Conservation (phyloP, 83 land plant genomes). For the Picea mariana region DNA sequence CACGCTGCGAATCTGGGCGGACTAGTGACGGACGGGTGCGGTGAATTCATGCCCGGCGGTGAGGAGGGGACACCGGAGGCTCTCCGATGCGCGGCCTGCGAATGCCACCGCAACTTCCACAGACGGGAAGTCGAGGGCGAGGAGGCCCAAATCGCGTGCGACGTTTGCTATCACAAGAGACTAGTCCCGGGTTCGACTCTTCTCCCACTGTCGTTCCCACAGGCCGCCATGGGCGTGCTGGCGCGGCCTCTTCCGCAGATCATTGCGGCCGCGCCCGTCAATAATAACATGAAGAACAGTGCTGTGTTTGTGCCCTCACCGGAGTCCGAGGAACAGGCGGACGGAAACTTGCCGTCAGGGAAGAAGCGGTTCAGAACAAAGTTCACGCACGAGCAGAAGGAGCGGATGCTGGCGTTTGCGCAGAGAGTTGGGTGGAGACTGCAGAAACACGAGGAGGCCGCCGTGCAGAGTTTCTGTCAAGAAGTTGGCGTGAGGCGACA, state of each 20-base stretch:
- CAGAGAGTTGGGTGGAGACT: constrained; percentile 56
- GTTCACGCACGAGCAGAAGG: constrained; percentile 61
- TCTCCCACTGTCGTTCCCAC: neutral
- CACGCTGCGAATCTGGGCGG: constrained; percentile 29
- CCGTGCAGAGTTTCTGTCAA: constrained; percentile 48
- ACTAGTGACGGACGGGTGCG: constrained; percentile 23
- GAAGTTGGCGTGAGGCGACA: constrained; percentile 59
- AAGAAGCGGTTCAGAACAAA: constrained; percentile 56
- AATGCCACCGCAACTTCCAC: constrained; percentile 31
- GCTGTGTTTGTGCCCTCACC: no score
- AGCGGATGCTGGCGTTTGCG: constrained; percentile 51
- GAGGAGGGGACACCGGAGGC: constrained; percentile 28
- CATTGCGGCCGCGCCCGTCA: no score
- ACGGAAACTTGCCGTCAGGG: no score
- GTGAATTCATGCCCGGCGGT: constrained; percentile 21
- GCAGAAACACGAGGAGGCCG: constrained; percentile 46
- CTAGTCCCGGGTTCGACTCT: neutral
- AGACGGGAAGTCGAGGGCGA: constrained; percentile 23
- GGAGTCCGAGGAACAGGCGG: no score
- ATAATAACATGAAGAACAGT: no score
- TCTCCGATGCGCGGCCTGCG: constrained; percentile 27
- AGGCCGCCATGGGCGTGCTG: no score
- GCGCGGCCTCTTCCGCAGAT: no score
- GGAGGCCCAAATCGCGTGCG: neutral
- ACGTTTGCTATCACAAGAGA: neutral